These are phyloP conservation scores for Auriscalpium microsporum DNA, from an alignment of 768 basidiomycete genomes.

Conservation along the genomic window DNA sequence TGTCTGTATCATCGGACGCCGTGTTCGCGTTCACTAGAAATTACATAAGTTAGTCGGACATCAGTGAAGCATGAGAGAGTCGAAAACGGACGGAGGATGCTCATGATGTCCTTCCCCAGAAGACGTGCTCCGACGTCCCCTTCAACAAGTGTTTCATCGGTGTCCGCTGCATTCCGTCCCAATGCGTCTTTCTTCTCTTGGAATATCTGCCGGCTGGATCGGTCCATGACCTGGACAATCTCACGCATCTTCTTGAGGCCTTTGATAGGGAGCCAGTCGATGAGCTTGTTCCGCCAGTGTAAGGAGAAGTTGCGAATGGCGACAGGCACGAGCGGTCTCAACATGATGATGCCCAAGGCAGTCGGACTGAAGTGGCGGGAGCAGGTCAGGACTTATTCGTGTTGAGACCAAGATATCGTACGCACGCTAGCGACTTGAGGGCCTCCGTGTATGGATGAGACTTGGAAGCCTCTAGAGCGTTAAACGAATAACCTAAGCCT, in stretches of 20 bases:
- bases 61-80: neutral
- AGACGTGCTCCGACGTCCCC: neutral
- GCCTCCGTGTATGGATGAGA: constrained; percentile 11
- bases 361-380: constrained; percentile 7
- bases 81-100: constrained; percentile 32
- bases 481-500: constrained; percentile 18
- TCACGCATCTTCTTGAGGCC: constrained; percentile 24
- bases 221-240: constrained; percentile 29
- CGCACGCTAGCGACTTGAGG: constrained; percentile 7
- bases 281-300: constrained; percentile 18
- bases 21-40: constrained; percentile 31
- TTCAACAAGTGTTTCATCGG: constrained; percentile 24
- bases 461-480: constrained; percentile 5
- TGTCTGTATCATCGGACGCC: constrained; percentile 24
- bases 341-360: neutral
- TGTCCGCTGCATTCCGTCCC: constrained; percentile 25
- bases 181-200: constrained; percentile 29
- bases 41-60: neutral
- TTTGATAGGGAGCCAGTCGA: constrained; percentile 22
- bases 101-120: constrained; percentile 36
- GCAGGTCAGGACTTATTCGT: neutral
- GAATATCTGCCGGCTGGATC: constrained; percentile 28
- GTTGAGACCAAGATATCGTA: neutral
- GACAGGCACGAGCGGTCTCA: constrained; percentile 5
- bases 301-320: constrained; percentile 22